Conservation (phyloP, 2,329 filamentous ascomycete genomes). For the Emericellopsis cladophorae region DNA sequence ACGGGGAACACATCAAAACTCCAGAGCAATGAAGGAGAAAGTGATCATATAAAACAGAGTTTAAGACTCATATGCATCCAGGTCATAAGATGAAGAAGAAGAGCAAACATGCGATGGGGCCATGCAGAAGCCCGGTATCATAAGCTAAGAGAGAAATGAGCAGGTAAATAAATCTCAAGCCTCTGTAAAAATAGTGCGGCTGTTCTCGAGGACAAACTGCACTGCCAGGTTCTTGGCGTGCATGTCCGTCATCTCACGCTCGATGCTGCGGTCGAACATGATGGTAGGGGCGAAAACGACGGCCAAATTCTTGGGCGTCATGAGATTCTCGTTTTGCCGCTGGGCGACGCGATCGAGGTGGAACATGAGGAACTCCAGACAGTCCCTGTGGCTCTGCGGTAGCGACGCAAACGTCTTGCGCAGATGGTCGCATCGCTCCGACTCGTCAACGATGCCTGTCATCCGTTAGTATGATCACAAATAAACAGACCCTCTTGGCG, state of each 20-base stretch:
- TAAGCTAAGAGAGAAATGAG: background rate
- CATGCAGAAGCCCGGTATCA: background rate
- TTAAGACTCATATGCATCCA: background rate
- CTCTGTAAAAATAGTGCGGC: constrained; percentile 63
- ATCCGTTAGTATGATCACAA: constrained; percentile 8
- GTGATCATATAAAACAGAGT: background rate
- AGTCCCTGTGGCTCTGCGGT: constrained; percentile 74
- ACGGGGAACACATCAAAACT: constrained; percentile 1
- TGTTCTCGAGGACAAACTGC: constrained; percentile 88
- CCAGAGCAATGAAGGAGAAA: constrained; percentile 3
- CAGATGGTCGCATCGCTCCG: constrained; percentile 59
- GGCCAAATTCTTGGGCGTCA: constrained; percentile 92
- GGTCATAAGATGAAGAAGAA: background rate
- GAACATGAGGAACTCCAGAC: constrained; percentile 86
- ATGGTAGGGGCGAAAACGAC: constrained; percentile 98
- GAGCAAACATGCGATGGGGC: constrained; percentile 1
- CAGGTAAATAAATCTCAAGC: background rate
- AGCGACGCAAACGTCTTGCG: constrained; percentile 64
- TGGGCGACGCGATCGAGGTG: constrained; percentile 80
- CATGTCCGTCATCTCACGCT: constrained; percentile 94
- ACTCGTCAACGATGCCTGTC: constrained; percentile 49
- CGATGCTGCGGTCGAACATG: constrained; percentile 80
- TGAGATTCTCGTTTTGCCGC: constrained; percentile 76
- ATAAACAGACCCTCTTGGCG: background rate
- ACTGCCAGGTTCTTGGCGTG: constrained; percentile 84